Conservation (phyloP, 2,329 filamentous ascomycete genomes). For the Exophiala sp. region DNA sequence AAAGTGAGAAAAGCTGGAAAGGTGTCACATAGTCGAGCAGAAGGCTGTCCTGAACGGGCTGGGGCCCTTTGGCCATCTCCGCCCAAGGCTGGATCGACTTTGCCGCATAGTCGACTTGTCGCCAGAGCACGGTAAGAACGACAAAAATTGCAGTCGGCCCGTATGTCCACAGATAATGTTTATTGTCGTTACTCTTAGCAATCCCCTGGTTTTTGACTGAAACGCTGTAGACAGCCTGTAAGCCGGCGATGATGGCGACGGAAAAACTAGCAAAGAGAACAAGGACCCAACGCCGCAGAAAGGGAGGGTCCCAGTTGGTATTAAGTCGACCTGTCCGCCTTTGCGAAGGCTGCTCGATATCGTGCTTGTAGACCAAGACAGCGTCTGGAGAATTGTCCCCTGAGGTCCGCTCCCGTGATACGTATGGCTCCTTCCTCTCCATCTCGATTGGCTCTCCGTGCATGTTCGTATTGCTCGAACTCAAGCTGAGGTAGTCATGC, state of each 20-base stretch:
- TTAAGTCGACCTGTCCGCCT: neutral
- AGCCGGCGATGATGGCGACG: slow-evolving; percentile 11
- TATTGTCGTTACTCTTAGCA: slow-evolving; percentile 10
- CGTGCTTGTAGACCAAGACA: neutral
- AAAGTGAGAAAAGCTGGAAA: slow-evolving; percentile 17
- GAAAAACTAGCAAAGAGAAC: slow-evolving; percentile 17
- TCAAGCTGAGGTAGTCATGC: too few relatives aligned
- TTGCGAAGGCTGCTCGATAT: neutral
- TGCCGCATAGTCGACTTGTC: slow-evolving; percentile 22
- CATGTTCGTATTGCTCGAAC: too few relatives aligned
- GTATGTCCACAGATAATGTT: slow-evolving; percentile 24
- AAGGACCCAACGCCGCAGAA: slow-evolving; percentile 18
- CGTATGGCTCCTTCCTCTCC: too few relatives aligned
- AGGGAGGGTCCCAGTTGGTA: slow-evolving; percentile 18
- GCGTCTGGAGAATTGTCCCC: slow-evolving; percentile 1
- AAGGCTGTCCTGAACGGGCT: slow-evolving; percentile 20
- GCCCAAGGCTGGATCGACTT: slow-evolving; percentile 26
- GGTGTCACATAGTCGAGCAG: slow-evolving; percentile 23
- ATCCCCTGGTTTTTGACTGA: slow-evolving; percentile 14
- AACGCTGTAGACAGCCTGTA: slow-evolving; percentile 21
- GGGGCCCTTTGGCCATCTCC: slow-evolving; percentile 19
- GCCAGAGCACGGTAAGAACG: slow-evolving; percentile 20
- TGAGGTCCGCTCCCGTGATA: too few relatives aligned
- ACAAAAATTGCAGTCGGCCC: slow-evolving; percentile 22
- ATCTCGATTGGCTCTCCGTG: too few relatives aligned